Percentiles rank a stretch among this genome's conserved stretches.
phyloP scores from a whole-genome alignment of 129 eudicot genomes.

The Scalesia atractyloides region DNA sequence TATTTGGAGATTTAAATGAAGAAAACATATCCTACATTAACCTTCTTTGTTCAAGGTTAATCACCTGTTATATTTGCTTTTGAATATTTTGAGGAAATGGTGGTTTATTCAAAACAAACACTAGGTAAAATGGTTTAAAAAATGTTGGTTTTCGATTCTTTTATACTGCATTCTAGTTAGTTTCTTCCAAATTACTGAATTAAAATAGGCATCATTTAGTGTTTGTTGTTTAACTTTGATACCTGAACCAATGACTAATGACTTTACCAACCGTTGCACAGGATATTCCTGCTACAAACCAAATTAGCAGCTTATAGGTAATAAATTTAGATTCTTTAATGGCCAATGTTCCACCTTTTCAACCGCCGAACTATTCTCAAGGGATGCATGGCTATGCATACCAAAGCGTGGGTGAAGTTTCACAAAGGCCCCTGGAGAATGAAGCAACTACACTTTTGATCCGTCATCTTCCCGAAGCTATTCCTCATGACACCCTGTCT shows the following conservation, averaged over 20 bases:
- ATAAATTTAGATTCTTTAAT: conserved; percentile 29
- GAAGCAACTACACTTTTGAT: conserved; percentile 57
- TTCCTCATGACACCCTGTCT: conserved; percentile 69
- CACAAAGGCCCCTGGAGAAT: conserved; percentile 26
- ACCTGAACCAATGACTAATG: conserved; percentile 9
- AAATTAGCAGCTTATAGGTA: conserved; percentile 16
- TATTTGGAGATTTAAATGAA: no score
- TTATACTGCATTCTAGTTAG: no score
- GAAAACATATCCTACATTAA: no score
- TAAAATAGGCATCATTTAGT: no score
- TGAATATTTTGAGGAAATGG: no score
- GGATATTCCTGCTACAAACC: conserved; percentile 21
- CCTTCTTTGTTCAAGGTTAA: no score
- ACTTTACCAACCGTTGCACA: conserved; percentile 4
- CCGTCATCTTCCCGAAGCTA: conserved; percentile 84
- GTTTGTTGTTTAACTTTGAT: neutral
- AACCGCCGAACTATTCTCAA: conserved; percentile 31
- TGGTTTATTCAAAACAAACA: no score
- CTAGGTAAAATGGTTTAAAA: no score
- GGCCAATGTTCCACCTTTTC: conserved; percentile 49
- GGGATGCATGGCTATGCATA: conserved; percentile 31
- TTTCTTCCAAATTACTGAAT: no score
- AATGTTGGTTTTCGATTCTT: no score
- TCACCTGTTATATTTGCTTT: no score
- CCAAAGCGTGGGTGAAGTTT: conserved; percentile 29